A percentile compares a stretch with the other conserved stretches of the same genome.
Conservation (phyloP, 2,329 filamentous ascomycete genomes). For the Aciculosporium take region DNA sequence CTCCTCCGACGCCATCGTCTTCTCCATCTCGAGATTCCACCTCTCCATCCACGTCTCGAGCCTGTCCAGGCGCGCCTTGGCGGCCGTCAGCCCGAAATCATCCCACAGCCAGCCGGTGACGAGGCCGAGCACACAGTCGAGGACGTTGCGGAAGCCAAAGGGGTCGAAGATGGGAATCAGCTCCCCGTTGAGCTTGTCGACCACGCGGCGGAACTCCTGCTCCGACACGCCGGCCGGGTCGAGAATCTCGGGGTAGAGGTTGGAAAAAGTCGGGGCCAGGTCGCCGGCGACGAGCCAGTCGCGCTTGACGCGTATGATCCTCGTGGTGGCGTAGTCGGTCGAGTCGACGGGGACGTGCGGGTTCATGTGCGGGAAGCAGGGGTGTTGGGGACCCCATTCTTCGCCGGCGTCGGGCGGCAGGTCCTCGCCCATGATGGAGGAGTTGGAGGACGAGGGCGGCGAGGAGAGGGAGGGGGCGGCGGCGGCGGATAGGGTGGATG, state of each 20-base stretch:
- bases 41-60: slow-evolving; percentile 73
- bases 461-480: slow-evolving; percentile 42
- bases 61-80: slow-evolving; percentile 55
- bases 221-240: slow-evolving; percentile 72
- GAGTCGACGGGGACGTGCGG: slow-evolving; percentile 74
- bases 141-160: slow-evolving; percentile 57
- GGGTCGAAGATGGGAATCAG: slow-evolving; percentile 69
- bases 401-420: slow-evolving; percentile 55
- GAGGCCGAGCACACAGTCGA: slow-evolving; percentile 67
- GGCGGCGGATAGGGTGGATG: slow-evolving; percentile 34
- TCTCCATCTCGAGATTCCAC: slow-evolving; percentile 67
- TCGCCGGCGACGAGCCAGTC: slow-evolving; percentile 89
- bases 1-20: slow-evolving; percentile 36
- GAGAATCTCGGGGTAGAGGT: slow-evolving; percentile 90
- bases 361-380: slow-evolving; percentile 87
- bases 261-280: slow-evolving; percentile 82
- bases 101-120: slow-evolving; percentile 93
- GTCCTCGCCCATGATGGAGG: slow-evolving; percentile 49
- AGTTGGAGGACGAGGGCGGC: slow-evolving; percentile 40
- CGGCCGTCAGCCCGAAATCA: slow-evolving; percentile 62
- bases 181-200: slow-evolving; percentile 69
- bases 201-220: slow-evolving; percentile 68
- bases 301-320: slow-evolving; percentile 78
- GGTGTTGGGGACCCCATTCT: slow-evolving; percentile 86
- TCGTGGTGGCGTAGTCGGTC: slow-evolving; percentile 59